Evolutionary conservation across 1,284 basidiomycete species (phyloP), one percentile per base, ranked within the genome.

Genomic region (Malassezia slooffiae): DNA sequence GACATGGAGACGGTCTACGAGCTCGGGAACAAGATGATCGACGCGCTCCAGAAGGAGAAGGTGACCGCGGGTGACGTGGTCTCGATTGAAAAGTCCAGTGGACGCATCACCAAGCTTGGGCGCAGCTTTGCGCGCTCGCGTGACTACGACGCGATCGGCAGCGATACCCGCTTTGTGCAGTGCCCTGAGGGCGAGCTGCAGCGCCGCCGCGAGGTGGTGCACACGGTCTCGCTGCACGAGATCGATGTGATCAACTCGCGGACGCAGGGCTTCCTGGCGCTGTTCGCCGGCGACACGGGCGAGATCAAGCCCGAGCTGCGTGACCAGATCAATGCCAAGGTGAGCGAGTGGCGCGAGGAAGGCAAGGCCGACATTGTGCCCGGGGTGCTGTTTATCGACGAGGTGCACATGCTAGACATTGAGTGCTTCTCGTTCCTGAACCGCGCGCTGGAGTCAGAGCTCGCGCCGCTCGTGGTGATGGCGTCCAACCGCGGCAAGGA

Each of bases 1-100:
- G 91, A 97, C 71, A 97, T 97, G 91, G 91, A 97, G 74, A 97
- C 91, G 12, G 86, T 97, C 31, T 97, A 97, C 70, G 93, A 97
- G 72, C 78, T 97, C 15, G 93, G 93, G 8, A 89, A 83, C 47
- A 97, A 97, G 76, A 97, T 97, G 93, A 96, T 97, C 50, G 91
- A 97, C 63, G 82, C 89, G 7, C 72, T 97, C 30, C 83, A 87
- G 38, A 93, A 91, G 72, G 90, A 97, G 74, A 97, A 96, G 69
- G 85, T 97, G 12, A 78, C 89, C 3, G 91, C 91, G 0, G 91
- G 93, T 22, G 91, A 97, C 64, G 84, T 97, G 11, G 82, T 97
- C 54, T 80, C 85, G 34, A 95, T 97, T 60, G 91, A 97, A 76
- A 96, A 97, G 72, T 85, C 88, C 1, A 72, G 87, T 22, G 93